Evolutionary conservation across 148 eudicot genomes (phyloP).

Genomic region (Diospyros lotus): DNA sequence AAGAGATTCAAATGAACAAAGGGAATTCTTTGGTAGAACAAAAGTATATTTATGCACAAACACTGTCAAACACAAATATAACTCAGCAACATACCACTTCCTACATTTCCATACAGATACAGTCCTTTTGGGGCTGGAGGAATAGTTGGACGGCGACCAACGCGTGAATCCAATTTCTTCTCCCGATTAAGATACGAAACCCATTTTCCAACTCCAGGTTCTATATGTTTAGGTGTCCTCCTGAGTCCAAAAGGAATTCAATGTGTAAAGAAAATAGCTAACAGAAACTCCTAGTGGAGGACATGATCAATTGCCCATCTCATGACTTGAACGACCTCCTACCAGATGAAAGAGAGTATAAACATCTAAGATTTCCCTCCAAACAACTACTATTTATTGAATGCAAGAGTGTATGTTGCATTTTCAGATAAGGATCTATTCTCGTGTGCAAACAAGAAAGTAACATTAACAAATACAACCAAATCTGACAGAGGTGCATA

Average conservation of each 20-base stretch:
- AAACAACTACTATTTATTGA: neutral
- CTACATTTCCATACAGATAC: constrained; percentile 92
- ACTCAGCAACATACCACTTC: constrained; percentile 65
- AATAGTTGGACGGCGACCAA: constrained; percentile 71
- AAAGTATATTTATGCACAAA: neutral
- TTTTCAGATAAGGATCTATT: neutral
- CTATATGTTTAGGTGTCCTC: constrained; percentile 52
- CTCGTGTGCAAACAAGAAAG: neutral
- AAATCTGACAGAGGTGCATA: no score
- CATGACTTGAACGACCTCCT: neutral
- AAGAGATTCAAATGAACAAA: constrained; percentile 1
- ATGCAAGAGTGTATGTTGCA: neutral
- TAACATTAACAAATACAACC: neutral
- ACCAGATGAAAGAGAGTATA: neutral
- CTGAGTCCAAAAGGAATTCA: constrained; percentile 28
- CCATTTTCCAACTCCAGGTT: constrained; percentile 95
- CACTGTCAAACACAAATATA: neutral
- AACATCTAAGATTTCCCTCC: neutral
- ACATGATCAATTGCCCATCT: neutral
- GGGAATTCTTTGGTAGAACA: neutral
- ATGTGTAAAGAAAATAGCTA: constrained; percentile 2
- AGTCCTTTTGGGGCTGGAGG: constrained; percentile 95
- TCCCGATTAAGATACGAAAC: constrained; percentile 92
- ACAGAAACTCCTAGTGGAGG: neutral
- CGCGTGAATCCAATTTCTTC: constrained; percentile 66